Evolutionary conservation across 805 yeast species (phyloP).

Genomic region (Metschnikowia vanudenii): DNA sequence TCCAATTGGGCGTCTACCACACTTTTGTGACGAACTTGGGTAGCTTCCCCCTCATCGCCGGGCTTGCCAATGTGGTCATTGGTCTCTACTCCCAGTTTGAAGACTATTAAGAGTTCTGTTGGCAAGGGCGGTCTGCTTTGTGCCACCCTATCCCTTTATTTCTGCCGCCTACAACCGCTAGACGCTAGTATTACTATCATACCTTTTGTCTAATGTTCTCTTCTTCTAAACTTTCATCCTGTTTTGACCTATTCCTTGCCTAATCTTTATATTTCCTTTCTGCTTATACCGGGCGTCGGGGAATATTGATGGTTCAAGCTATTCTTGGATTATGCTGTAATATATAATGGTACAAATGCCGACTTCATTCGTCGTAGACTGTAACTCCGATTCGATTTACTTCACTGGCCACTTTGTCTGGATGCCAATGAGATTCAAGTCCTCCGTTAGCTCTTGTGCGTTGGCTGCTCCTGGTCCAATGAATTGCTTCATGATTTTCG

Average conservation of each 20-base stretch:
- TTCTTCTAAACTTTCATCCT: constrained; percentile 2
- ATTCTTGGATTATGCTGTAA: constrained; percentile 7
- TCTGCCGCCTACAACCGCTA: constrained; percentile 11
- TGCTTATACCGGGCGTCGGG: neutral
- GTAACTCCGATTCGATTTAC: neutral
- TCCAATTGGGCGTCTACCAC: constrained; percentile 39
- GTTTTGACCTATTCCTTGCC: constrained; percentile 2
- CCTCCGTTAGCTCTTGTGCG: constrained; percentile 33
- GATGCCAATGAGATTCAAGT: constrained; percentile 38
- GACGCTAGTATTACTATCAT: constrained; percentile 9
- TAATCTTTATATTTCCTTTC: neutral
- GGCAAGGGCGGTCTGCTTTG: neutral
- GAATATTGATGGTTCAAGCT: neutral
- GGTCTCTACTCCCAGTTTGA: constrained; percentile 54
- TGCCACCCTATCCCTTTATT: constrained; percentile 1
- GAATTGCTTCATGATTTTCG: constrained; percentile 44
- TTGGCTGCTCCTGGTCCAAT: constrained; percentile 38
- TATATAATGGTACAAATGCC: constrained; percentile 9
- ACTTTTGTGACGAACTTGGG: constrained; percentile 43
- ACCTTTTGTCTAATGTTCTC: constrained; percentile 4
- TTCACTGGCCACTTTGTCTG: constrained; percentile 35
- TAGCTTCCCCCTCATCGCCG: constrained; percentile 45
- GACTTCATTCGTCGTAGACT: neutral
- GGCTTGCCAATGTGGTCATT: constrained; percentile 44
- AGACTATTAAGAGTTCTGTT: constrained; percentile 30